Percentiles rank a stretch among this genome's conserved stretches.
These are phyloP conservation scores for Citrullus colocynthis DNA, from an alignment of 306 rosid species.

Conservation along the genomic window DNA sequence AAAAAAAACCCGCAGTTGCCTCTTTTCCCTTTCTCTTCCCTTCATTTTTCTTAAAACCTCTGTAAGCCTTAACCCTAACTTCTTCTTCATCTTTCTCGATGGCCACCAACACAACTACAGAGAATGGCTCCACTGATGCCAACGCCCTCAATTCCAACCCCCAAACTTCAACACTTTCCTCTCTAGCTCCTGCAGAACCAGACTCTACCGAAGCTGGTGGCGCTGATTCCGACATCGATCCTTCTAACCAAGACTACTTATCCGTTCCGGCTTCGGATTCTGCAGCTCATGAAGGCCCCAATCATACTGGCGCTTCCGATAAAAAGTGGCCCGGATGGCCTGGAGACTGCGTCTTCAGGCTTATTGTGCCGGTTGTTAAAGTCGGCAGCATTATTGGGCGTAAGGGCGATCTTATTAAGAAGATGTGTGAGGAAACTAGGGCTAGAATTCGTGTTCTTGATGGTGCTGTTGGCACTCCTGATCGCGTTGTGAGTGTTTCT, in stretches of 20 bases:
- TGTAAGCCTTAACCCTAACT: slow-evolving; percentile 3
- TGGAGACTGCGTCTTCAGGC: slow-evolving; percentile 76
- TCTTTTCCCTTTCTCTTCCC: neutral
- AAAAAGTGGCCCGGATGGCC: slow-evolving; percentile 97
- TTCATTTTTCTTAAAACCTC: neutral
- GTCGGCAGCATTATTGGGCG: slow-evolving; percentile 95
- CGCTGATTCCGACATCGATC: slow-evolving; percentile 9
- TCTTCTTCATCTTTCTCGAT: neutral
- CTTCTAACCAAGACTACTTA: slow-evolving; percentile 10
- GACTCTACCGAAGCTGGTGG: neutral
- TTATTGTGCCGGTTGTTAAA: slow-evolving; percentile 73
- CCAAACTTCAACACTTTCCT: neutral
- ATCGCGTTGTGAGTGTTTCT: slow-evolving; percentile 66
- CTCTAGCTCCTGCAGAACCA: neutral
- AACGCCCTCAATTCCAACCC: neutral
- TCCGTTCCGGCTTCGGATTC: slow-evolving; percentile 5
- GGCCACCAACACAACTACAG: neutral
- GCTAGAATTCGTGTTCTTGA: slow-evolving; percentile 95
- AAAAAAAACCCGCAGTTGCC: neutral
- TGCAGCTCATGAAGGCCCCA: slow-evolving; percentile 2
- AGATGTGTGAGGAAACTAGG: slow-evolving; percentile 83
- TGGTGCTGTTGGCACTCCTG: slow-evolving; percentile 66
- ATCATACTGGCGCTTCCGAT: slow-evolving; percentile 16
- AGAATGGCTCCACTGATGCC: slow-evolving; percentile 5
- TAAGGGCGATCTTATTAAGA: slow-evolving; percentile 86